phyloP scores from a whole-genome alignment of 768 basidiomycete genomes.

The Kwoniella mangroviensis region DNA sequence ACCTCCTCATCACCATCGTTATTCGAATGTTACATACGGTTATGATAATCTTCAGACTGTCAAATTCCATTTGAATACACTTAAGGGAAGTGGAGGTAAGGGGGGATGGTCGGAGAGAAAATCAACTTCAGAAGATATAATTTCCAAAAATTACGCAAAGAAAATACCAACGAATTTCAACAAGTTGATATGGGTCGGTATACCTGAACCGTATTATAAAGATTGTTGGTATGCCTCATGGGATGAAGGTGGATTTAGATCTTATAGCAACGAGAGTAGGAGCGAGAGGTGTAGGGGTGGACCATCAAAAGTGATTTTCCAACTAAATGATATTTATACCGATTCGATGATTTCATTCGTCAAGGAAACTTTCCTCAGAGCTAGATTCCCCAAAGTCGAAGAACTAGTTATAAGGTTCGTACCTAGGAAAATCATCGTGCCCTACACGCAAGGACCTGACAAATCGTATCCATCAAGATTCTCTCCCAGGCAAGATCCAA shows the following conservation, averaged over 20 bases:
- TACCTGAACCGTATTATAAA: slow-evolving; percentile 5
- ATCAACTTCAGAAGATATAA: slow-evolving; percentile 3
- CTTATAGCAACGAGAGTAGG: background rate
- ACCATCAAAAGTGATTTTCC: background rate
- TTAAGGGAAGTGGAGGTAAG: background rate
- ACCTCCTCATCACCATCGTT: background rate
- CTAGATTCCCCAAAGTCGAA: background rate
- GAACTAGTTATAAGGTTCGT: background rate
- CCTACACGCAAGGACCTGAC: background rate
- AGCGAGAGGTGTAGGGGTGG: background rate
- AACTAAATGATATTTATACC: background rate
- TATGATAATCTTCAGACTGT: background rate
- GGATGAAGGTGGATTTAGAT: background rate
- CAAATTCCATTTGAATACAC: slow-evolving; percentile 1
- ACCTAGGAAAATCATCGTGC: background rate
- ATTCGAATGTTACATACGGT: background rate
- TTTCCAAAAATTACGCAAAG: background rate
- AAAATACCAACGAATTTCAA: slow-evolving; percentile 3
- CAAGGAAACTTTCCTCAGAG: background rate
- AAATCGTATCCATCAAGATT: background rate
- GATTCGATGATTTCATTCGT: background rate
- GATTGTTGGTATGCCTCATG: slow-evolving; percentile 5
- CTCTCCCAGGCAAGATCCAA: background rate
- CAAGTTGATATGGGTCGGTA: background rate
- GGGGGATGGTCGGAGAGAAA: background rate